These are phyloP conservation scores for Serendipita vermifera DNA, from an alignment of 768 basidiomycete genomes.

Conservation along the genomic window DNA sequence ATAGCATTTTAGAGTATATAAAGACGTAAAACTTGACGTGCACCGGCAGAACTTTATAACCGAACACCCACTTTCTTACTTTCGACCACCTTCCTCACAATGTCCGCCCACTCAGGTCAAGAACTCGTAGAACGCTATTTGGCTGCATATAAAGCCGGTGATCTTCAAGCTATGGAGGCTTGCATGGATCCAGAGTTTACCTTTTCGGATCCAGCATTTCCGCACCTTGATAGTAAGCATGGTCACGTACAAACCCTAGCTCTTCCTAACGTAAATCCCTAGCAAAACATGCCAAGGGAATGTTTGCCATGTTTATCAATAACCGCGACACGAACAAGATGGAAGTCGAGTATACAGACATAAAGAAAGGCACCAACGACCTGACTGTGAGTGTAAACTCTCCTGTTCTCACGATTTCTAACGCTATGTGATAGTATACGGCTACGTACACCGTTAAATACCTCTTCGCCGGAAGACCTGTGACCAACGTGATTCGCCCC, in stretches of 20 bases:
- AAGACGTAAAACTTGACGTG: too few species aligned
- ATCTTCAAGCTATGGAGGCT: constrained; percentile 1
- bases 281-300: constrained; percentile 1
- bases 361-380: constrained; percentile 6
- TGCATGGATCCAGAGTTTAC: constrained; percentile 4
- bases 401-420: background rate
- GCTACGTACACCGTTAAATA: background rate
- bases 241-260: background rate
- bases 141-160: background rate
- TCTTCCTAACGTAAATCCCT: background rate
- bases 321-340: constrained; percentile 4
- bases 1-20: too few species aligned
- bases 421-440: background rate
- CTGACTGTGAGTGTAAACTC: background rate
- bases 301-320: constrained; percentile 5
- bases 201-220: constrained; percentile 1
- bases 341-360: constrained; percentile 6
- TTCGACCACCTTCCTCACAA: background rate
- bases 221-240: background rate
- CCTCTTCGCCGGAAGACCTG: background rate
- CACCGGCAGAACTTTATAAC: too few species aligned
- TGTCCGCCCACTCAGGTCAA: background rate
- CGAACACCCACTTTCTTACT: background rate
- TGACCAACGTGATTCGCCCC: background rate
- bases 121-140: constrained; percentile 5